phyloP scores from a whole-genome alignment of 495 filamentous ascomycete species.

The Penicillium maclennaniae region DNA sequence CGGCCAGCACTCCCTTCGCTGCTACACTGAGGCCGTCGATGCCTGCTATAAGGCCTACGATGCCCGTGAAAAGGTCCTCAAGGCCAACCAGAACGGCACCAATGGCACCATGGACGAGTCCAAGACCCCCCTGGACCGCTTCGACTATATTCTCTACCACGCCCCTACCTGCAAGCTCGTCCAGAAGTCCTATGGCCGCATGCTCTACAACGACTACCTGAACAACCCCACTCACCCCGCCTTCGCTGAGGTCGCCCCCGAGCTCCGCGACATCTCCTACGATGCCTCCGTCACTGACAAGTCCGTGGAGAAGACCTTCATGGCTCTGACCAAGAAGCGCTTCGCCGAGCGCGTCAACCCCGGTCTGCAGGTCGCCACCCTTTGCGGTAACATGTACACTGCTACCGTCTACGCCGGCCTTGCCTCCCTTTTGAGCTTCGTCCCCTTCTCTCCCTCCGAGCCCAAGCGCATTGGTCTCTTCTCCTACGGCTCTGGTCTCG shows the following conservation, averaged over 20 bases:
- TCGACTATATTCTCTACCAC: conserved; percentile 95
- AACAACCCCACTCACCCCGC: conserved; percentile 67
- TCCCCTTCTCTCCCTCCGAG: conserved; percentile 63
- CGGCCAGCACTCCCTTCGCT: conserved; percentile 89
- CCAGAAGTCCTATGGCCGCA: conserved; percentile 87
- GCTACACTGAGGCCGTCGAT: conserved; percentile 95
- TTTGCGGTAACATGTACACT: conserved; percentile 99
- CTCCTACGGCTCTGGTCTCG: conserved; percentile 92
- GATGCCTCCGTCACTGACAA: conserved; percentile 84
- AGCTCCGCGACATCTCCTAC: conserved; percentile 82
- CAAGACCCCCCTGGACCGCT: conserved; percentile 79
- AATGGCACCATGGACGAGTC: conserved; percentile 51
- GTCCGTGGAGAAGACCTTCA: conserved; percentile 94
- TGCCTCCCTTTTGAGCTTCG: conserved; percentile 68
- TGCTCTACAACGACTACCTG: conserved; percentile 96
- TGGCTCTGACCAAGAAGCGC: conserved; percentile 91
- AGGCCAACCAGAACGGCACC: conserved; percentile 59
- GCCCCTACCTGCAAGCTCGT: conserved; percentile 97
- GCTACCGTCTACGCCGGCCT: conserved; percentile 90
- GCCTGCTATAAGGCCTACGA: conserved; percentile 94
- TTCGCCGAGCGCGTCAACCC: conserved; percentile 87
- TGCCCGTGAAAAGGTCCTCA: conserved; percentile 71
- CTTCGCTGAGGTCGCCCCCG: conserved; percentile 82
- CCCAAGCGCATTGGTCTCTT: conserved; percentile 90
- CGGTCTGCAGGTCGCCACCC: conserved; percentile 78